Conservation (phyloP, 768 basidiomycete species). For the Lactarius trivialis region DNA sequence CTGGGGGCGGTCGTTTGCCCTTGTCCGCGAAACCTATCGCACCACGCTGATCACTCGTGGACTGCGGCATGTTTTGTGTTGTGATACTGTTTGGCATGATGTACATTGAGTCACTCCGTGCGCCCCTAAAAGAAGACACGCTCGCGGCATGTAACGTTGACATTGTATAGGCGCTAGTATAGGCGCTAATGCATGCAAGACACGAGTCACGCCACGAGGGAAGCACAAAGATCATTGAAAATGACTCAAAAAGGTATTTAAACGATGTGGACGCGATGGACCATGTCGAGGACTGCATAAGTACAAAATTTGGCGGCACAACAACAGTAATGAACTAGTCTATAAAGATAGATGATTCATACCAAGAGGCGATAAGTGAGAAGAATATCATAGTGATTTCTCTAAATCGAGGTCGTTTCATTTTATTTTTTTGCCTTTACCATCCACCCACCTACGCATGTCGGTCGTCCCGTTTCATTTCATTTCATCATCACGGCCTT, state of each 20-base stretch:
- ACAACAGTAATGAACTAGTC: conserved; percentile 1
- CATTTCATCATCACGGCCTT: conserved; percentile 24
- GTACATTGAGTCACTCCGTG: no score
- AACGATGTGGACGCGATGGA: neutral
- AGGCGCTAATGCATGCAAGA: no score
- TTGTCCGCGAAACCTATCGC: neutral
- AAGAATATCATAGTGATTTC: neutral
- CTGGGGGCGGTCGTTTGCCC: neutral
- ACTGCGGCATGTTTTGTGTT: neutral
- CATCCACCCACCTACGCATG: neutral
- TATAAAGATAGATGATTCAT: conserved; percentile 3
- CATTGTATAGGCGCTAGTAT: no score
- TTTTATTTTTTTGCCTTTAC: neutral
- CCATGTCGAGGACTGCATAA: neutral
- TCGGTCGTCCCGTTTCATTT: neutral
- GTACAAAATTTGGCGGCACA: neutral
- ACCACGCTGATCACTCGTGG: neutral
- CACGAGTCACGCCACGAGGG: neutral
- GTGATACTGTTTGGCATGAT: neutral
- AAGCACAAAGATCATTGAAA: neutral
- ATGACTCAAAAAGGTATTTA: neutral
- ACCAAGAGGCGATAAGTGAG: neutral
- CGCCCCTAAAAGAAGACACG: no score
- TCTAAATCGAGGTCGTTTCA: neutral
- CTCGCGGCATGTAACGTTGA: no score